A percentile compares a stretch with the other conserved stretches of the same genome.
Evolutionary conservation across 768 basidiomycete genomes (phyloP).

Genomic region (Daedaleopsis nitida): DNA sequence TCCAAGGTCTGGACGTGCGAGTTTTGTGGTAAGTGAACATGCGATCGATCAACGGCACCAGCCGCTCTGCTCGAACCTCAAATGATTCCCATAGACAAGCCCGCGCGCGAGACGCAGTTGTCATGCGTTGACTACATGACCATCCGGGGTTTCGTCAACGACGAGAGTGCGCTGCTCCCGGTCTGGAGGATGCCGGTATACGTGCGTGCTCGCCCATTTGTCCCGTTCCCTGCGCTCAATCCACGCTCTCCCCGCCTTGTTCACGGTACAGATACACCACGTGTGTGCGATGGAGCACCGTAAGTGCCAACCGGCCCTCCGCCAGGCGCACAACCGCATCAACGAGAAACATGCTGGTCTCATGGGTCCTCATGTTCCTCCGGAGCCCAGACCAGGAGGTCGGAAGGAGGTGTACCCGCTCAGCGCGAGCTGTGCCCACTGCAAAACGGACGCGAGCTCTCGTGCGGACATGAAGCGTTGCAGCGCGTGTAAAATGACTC

Average conservation of each 20-base stretch:
- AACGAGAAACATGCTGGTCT: neutral
- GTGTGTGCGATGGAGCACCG: slow-evolving; percentile 13
- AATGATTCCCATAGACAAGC: slow-evolving; percentile 2
- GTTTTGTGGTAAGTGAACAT: slow-evolving; percentile 4
- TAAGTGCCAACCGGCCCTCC: slow-evolving; percentile 5
- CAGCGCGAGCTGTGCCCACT: slow-evolving; percentile 20
- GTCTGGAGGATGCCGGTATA: slow-evolving; percentile 16
- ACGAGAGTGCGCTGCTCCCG: slow-evolving; percentile 3
- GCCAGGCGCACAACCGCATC: slow-evolving; percentile 2
- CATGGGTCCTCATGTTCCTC: neutral
- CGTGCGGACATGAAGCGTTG: slow-evolving; percentile 5
- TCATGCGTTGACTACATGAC: slow-evolving; percentile 4
- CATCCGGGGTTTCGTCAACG: no score
- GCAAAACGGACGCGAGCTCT: slow-evolving; percentile 15
- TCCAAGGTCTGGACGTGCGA: slow-evolving; percentile 6
- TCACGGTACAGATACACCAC: slow-evolving; percentile 14
- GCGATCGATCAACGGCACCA: neutral
- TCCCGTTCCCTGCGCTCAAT: no score
- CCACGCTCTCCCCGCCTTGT: neutral
- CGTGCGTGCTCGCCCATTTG: slow-evolving; percentile 3
- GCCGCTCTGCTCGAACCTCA: neutral
- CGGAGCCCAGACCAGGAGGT: neutral
- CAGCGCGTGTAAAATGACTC: slow-evolving; percentile 16
- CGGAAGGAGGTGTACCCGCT: slow-evolving; percentile 8
- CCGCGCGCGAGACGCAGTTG: slow-evolving; percentile 17